Evolutionary conservation across 179 eudicot species (phyloP).

Genomic region (Gypsophila paniculata): DNA sequence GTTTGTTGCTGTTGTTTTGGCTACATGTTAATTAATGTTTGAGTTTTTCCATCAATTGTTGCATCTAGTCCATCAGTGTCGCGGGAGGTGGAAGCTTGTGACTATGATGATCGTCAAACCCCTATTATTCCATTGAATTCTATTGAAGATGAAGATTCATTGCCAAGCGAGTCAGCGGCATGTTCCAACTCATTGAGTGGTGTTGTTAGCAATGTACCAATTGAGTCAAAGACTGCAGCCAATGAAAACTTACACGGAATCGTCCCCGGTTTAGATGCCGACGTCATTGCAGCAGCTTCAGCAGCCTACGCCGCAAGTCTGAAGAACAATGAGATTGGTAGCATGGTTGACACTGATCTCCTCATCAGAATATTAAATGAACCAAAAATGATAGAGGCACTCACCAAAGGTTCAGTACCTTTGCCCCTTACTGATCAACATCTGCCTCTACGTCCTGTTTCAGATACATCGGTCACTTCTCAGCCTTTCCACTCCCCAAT

Average conservation of each 20-base stretch:
- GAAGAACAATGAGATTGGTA: slow-evolving; percentile 39
- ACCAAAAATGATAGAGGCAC: slow-evolving; percentile 38
- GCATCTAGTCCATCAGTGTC: slow-evolving; percentile 38
- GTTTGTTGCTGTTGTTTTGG: neutral
- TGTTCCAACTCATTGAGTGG: slow-evolving; percentile 1
- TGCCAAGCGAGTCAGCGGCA: slow-evolving; percentile 15
- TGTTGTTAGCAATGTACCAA: slow-evolving; percentile 13
- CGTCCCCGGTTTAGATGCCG: slow-evolving; percentile 34
- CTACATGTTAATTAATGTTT: neutral
- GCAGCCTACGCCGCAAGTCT: slow-evolving; percentile 45
- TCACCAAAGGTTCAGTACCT: slow-evolving; percentile 21
- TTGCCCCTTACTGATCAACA: neutral
- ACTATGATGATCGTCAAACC: slow-evolving; percentile 33
- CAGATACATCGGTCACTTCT: slow-evolving; percentile 1
- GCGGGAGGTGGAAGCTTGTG: slow-evolving; percentile 27
- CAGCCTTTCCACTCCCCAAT: slow-evolving; percentile 8
- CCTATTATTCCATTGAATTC: slow-evolving; percentile 52
- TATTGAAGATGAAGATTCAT: slow-evolving; percentile 43
- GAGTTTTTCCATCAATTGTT: slow-evolving; percentile 12
- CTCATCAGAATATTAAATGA: slow-evolving; percentile 46
- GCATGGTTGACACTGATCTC: slow-evolving; percentile 46
- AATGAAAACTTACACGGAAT: slow-evolving; percentile 25
- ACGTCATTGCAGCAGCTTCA: slow-evolving; percentile 43
- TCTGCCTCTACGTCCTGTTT: neutral
- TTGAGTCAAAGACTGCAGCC: slow-evolving; percentile 19